Evolutionary conservation across 352 stramenopile genomes (phyloP).

Genomic region (Globisporangium cederbergense): DNA sequence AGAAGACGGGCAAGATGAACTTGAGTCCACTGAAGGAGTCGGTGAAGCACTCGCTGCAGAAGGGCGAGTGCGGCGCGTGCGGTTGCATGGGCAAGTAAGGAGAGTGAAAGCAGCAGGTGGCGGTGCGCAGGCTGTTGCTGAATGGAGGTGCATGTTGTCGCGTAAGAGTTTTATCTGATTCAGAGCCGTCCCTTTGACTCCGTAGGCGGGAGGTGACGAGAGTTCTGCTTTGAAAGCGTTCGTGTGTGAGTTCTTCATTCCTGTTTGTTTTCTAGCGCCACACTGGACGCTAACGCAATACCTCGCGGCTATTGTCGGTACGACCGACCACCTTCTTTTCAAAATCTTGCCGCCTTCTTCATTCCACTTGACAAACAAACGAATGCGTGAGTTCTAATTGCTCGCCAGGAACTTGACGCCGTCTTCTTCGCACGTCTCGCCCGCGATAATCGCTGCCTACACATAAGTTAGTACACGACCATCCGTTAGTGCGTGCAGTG

Average conservation of each 20-base stretch:
- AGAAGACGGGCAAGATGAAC: neutral
- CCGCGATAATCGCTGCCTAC: constrained; percentile 73
- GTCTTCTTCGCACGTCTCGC: constrained; percentile 80
- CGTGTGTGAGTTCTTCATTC: no score
- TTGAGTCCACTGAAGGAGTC: neutral
- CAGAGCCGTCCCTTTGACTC: no score
- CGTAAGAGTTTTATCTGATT: no score
- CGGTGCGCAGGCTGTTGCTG: no score
- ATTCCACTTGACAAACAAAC: neutral
- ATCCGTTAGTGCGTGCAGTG: neutral
- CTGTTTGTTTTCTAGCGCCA: no score
- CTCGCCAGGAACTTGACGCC: constrained; percentile 82
- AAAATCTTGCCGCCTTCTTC: neutral
- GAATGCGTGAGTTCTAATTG: constrained; percentile 27
- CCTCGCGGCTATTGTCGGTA: no score
- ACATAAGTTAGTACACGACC: neutral
- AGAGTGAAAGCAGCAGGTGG: neutral
- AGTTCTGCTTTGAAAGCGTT: no score
- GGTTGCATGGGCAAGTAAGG: constrained; percentile 9
- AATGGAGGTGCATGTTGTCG: no score
- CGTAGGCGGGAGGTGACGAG: no score
- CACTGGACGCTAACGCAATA: no score
- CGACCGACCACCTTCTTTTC: neutral
- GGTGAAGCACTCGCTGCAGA: constrained; percentile 8
- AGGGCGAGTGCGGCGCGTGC: constrained; percentile 11